These are phyloP conservation scores for Venturia effusa DNA, from an alignment of 2,329 filamentous ascomycete genomes.

Conservation along the genomic window DNA sequence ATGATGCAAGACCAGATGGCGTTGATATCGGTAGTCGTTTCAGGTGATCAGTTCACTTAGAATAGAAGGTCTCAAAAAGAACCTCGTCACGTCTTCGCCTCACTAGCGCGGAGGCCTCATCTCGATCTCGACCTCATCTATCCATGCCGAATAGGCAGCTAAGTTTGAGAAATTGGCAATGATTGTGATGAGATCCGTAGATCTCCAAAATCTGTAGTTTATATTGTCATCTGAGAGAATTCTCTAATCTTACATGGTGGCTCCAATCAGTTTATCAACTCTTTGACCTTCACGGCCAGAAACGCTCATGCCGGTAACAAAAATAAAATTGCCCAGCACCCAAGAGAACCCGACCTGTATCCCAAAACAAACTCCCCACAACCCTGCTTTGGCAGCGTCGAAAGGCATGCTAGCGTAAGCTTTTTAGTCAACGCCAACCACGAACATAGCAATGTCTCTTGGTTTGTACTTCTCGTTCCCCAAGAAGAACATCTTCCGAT, in stretches of 20 bases:
- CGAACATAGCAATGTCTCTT: neutral
- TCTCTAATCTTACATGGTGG: conserved; percentile 3
- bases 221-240: neutral
- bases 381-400: neutral
- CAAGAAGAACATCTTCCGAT: neutral
- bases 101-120: neutral
- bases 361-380: neutral
- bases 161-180: neutral
- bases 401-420: neutral
- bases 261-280: neutral
- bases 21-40: too few relatives aligned
- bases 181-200: conserved; percentile 5
- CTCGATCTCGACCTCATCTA: too few relatives aligned
- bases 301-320: neutral
- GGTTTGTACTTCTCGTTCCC: neutral
- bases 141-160: too few relatives aligned
- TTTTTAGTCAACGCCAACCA: neutral
- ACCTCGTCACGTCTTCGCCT: too few relatives aligned
- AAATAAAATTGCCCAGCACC: neutral
- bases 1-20: too few relatives aligned
- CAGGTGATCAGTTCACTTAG: too few relatives aligned
- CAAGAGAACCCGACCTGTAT: neutral
- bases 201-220: conserved; percentile 6
- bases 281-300: neutral
- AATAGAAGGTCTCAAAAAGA: too few relatives aligned